A percentile compares a stretch with the other conserved stretches of the same genome.
Conservation (phyloP, 2,329 filamentous ascomycete genomes). For the Claviceps cyperi region DNA sequence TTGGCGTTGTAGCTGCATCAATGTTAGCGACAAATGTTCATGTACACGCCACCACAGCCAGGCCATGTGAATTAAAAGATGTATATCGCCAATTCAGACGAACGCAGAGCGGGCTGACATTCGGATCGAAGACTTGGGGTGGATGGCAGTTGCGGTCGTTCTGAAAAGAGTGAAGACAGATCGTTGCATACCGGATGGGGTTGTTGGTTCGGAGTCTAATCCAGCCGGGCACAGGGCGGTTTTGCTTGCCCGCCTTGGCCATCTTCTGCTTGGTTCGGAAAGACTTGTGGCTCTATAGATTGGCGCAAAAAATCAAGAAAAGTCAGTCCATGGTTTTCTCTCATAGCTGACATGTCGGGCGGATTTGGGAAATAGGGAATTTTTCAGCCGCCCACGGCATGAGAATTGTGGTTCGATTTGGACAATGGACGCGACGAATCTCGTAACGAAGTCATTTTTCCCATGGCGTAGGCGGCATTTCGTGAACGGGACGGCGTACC, state of each 20-base stretch:
- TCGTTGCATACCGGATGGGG: conserved; percentile 81
- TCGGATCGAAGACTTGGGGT: neutral
- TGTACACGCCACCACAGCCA: neutral
- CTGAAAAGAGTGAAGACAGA: neutral
- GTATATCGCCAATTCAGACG: neutral
- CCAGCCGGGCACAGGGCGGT: conserved; percentile 99
- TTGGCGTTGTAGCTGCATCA: conserved; percentile 91
- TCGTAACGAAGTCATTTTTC: neutral
- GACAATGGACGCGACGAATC: neutral
- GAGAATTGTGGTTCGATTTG: neutral
- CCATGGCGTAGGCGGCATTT: conserved; percentile 1
- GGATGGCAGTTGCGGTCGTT: neutral
- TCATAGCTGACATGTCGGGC: neutral
- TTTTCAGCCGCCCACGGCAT: neutral
- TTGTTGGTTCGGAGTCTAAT: conserved; percentile 96
- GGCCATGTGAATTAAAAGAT: neutral
- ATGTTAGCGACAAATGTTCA: conserved; percentile 7
- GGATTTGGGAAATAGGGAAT: neutral
- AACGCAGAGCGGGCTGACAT: neutral
- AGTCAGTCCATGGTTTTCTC: conserved; percentile 3
- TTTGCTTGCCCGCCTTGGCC: conserved; percentile 99
- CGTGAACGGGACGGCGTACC: conserved; percentile 17
- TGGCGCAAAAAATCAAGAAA: neutral
- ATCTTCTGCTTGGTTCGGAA: conserved; percentile 99
- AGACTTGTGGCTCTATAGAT: conserved; percentile 84